Percentiles rank a stretch among this genome's conserved stretches.
Conservation (phyloP, 805 yeast genomes). For the Torulaspora delbrueckii region DNA sequence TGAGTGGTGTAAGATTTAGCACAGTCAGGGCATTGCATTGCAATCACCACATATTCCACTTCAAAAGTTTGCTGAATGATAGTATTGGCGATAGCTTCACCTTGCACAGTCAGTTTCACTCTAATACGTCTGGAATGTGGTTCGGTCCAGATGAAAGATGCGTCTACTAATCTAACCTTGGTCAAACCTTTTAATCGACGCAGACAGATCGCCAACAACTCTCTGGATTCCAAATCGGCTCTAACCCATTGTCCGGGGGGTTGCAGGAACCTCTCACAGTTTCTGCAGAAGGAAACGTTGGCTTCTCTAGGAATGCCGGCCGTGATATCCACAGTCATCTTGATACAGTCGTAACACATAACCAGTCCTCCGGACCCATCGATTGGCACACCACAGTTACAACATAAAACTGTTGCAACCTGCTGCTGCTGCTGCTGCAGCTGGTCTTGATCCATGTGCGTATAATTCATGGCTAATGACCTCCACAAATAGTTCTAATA, state of each 20-base stretch:
- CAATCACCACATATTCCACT: conserved; percentile 87
- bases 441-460: conserved; percentile 30
- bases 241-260: conserved; percentile 93
- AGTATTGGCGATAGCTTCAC: conserved; percentile 90
- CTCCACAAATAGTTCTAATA: neutral
- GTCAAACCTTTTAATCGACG: conserved; percentile 82
- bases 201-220: conserved; percentile 82
- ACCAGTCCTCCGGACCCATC: conserved; percentile 91
- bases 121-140: conserved; percentile 96
- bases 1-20: conserved; percentile 94
- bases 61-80: conserved; percentile 91
- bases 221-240: conserved; percentile 89
- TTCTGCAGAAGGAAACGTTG: conserved; percentile 87
- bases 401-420: conserved; percentile 85
- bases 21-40: conserved; percentile 98
- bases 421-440: conserved; percentile 27
- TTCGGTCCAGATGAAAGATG: conserved; percentile 96
- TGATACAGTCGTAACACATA: conserved; percentile 97
- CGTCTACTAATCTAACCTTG: conserved; percentile 84
- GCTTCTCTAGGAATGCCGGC: conserved; percentile 94
- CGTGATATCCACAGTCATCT: conserved; percentile 87
- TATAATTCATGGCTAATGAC: conserved; percentile 33
- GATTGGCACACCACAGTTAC: conserved; percentile 98
- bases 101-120: conserved; percentile 89
- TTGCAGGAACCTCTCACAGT: conserved; percentile 92